A percentile compares a stretch with the other conserved stretches of the same genome.
These are phyloP conservation scores for Kwoniella europaea DNA, from an alignment of 768 basidiomycete genomes.

Conservation along the genomic window DNA sequence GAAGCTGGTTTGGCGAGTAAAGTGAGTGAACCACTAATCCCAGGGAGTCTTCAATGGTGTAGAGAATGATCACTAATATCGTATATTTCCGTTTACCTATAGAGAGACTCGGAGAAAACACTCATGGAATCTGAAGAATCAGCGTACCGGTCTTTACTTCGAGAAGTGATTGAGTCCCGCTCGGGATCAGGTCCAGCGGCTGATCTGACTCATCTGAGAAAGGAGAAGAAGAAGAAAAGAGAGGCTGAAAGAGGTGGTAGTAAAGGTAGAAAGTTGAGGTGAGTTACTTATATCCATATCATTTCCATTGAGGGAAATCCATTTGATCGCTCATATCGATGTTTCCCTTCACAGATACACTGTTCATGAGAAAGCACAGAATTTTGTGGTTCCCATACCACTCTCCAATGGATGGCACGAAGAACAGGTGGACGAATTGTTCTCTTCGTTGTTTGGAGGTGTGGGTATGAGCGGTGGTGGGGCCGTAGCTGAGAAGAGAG, in stretches of 20 bases:
- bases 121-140: constrained; percentile 53
- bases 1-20: constrained; percentile 68
- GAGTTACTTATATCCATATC: constrained; percentile 45
- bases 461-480: constrained; percentile 38
- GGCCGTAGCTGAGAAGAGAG: constrained; percentile 32
- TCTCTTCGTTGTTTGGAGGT: constrained; percentile 78
- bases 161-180: constrained; percentile 82
- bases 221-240: constrained; percentile 67
- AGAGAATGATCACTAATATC: background rate
- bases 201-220: constrained; percentile 45
- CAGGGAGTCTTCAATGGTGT: background rate
- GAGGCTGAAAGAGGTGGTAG: constrained; percentile 90
- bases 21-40: constrained; percentile 30
- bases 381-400: constrained; percentile 90
- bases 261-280: constrained; percentile 92
- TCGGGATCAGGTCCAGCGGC: constrained; percentile 28
- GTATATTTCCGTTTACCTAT: constrained; percentile 2
- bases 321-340: background rate
- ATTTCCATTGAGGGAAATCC: background rate
- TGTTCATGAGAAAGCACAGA: constrained; percentile 92
- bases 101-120: constrained; percentile 36
- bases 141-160: constrained; percentile 83
- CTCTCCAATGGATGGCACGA: constrained; percentile 81
- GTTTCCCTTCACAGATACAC: constrained; percentile 68
- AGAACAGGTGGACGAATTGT: constrained; percentile 93